Evolutionary conservation across 768 basidiomycete species (phyloP), one percentile per base, ranked within the genome.

Genomic region (Kwoniella dejecticola): DNA sequence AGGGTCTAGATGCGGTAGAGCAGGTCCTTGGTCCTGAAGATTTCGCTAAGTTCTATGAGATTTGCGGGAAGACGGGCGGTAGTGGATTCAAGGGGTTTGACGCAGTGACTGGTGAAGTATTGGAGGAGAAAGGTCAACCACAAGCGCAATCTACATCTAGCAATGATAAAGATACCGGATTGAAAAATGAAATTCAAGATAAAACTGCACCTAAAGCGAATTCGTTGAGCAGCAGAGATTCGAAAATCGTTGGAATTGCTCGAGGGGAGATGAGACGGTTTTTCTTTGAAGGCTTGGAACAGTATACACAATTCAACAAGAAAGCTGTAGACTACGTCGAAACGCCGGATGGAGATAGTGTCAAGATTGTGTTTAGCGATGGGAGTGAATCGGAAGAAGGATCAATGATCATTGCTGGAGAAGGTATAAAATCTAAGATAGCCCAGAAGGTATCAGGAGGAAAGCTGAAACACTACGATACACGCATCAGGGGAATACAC

Each of bases 1-100:
- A 66, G 44, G 68, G 68, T 17, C 33, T 69, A 4, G 59, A 66
- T 29, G 64, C 68, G 1, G 54, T 69, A 42, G 59, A 66, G 36
- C 36, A 46, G 2, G 68, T 69, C 0, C 49, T 69, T 21, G 58
- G 44, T 33, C 44, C 64, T 0, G 60, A 66, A 1, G 64, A 31
- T 4, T 66, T 56, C 26, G 54, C 29, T 11, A 27, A 40, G 13
- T 69, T 64, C 19, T 63, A 60, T 27, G 64, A 58, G 5, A 23
- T 40, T 13, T 69, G 67, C 47, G 52, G 61, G 13, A 63, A 69
- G 24, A 66, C 61, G 12, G 57, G 58, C n/a, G 64, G 64, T 30
- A 24, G 27, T 36, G 61, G 65, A 6, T 53, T 69, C 13, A 15
- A 30, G 17, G 21, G 23, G 29, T 60, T 45, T 29, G 42, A 69